Evolutionary conservation across 345 rosid genomes (phyloP).

Genomic region (Lumnitzera racemosa): DNA sequence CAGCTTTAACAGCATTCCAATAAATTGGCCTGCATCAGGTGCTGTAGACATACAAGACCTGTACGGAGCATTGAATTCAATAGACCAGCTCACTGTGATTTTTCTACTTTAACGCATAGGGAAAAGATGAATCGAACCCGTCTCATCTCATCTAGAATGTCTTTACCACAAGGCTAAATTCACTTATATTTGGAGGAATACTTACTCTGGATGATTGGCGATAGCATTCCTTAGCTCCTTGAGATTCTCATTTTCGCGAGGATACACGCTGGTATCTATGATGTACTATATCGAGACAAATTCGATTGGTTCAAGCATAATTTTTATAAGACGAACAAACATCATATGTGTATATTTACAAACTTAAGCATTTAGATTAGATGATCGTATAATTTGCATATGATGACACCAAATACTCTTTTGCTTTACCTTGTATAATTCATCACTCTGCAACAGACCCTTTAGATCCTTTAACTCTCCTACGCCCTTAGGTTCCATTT

Average conservation of each 20-base stretch:
- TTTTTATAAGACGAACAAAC: not conserved
- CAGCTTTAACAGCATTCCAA: conserved; percentile 41
- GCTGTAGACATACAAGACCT: conserved; percentile 17
- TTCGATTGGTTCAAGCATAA: not conserved
- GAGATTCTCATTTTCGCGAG: conserved; percentile 44
- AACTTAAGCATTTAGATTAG: too few species aligned
- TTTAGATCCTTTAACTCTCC: conserved; percentile 16
- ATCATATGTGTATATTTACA: not conserved
- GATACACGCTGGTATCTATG: conserved; percentile 54
- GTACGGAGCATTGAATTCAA: too few species aligned
- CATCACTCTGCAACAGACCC: conserved; percentile 51
- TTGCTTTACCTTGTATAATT: conserved; percentile 33
- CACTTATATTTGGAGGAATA: not conserved
- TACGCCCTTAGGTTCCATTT: too few species aligned
- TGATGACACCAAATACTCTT: too few species aligned
- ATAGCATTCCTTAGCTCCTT: conserved; percentile 56
- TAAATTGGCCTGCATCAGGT: conserved; percentile 57
- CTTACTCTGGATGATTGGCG: conserved; percentile 36
- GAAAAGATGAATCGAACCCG: too few species aligned
- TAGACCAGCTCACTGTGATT: too few species aligned
- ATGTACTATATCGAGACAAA: conserved; percentile 30
- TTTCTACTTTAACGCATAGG: too few species aligned
- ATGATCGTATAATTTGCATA: too few species aligned
- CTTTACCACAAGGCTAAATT: too few species aligned
- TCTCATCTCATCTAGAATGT: too few species aligned